Evolutionary conservation across 305 asterid genomes (phyloP).

Genomic region (Caryopteris hybrid): DNA sequence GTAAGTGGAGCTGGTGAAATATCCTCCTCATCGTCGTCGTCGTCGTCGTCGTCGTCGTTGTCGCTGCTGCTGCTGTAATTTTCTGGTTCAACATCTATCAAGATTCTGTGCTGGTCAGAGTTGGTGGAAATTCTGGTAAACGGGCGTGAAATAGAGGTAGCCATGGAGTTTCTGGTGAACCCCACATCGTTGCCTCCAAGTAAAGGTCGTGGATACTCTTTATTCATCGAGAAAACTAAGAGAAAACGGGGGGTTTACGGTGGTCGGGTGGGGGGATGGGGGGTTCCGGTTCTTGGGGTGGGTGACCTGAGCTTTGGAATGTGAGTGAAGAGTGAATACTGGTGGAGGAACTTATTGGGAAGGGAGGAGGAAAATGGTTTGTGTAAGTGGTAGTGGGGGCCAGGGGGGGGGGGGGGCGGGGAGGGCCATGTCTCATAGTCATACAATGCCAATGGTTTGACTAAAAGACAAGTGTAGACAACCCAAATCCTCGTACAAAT

Average conservation of each 20-base stretch:
- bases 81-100: no score
- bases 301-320: not conserved
- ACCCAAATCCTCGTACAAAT: constrained; percentile 30
- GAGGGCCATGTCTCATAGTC: constrained; percentile 4
- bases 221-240: constrained; percentile 33
- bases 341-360: constrained; percentile 28
- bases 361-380: constrained; percentile 24
- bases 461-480: constrained; percentile 26
- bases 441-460: constrained; percentile 32
- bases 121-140: constrained; percentile 26
- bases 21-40: constrained; percentile 19
- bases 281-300: not conserved
- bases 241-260: not conserved
- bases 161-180: constrained; percentile 23
- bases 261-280: not conserved
- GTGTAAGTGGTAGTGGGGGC: constrained; percentile 24
- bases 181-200: constrained; percentile 15
- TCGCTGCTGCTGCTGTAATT: no score
- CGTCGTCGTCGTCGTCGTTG: constrained; percentile 11
- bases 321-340: not conserved
- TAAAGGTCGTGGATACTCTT: constrained; percentile 18
- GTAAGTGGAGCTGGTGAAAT: constrained; percentile 15
- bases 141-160: constrained; percentile 26
- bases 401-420: not conserved
- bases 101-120: constrained; percentile 29